Evolutionary conservation across 164 flowering plant genomes (phyloP), one percentile per base, ranked within the genome.

Genomic region (Magnolia officinalis): DNA sequence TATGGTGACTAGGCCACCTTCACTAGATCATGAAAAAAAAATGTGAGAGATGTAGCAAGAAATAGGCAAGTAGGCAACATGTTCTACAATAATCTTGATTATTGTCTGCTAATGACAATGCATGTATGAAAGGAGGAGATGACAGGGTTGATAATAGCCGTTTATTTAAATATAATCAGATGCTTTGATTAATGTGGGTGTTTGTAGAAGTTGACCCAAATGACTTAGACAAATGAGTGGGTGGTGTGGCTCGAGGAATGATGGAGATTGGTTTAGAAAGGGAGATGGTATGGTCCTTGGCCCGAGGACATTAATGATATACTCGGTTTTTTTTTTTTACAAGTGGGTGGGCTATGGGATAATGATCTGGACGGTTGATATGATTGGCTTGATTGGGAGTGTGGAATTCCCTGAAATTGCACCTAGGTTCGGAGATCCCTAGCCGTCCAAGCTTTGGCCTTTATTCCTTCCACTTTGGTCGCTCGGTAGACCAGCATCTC

Each of bases 211-310:
- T 81, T 83, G 83, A 83, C 81, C 74, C 71, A 6, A 7, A 37
- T 8, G 18, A 7, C 45, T 29, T 69, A 70, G 72, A 70, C 24
- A 49, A 18, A 9, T 63, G 49, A 72, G 75, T 70, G 67, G 77
- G 75, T 76, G 77, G 85, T 75, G 87, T 82, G 89, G 89, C 89
- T 85, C 85, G 89, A 87, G 87, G 82, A 80, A 67, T 75, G 69
- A 68, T 78, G 52, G 6, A 50, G 66, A 74, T n/a, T 29, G n/a
- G 49, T 5, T 29, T 37, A 3, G 45, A 37, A 37, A 37, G 45
- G 45, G 45, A 37, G 2, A 37, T 37, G 45, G 45, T 5, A 37
- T 37, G 45, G 45, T 37, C 45, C 45, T 37, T 37, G 6, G 45
- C 6, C 45, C 45, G 6, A 37, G 45, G 45, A 5, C 45, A 37